phyloP scores from a whole-genome alignment of 2,329 filamentous ascomycete genomes.

The Phialophora expanda region DNA sequence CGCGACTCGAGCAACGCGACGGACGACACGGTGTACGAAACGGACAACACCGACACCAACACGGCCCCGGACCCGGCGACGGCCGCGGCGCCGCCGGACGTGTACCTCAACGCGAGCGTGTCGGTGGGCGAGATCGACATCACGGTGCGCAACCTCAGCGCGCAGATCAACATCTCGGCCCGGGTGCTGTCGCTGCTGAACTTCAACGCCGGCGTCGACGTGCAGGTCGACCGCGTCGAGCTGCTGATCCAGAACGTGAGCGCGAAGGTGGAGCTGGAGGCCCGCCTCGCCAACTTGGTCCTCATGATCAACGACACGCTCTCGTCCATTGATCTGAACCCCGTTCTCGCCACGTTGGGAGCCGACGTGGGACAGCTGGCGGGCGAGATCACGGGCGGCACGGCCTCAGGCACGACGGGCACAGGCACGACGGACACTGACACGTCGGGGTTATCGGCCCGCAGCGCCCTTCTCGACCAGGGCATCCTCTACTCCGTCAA shows the following conservation, averaged over 20 bases:
- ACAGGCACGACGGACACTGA: neutral
- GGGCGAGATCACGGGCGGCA: constrained; percentile 45
- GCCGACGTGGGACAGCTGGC: constrained; percentile 57
- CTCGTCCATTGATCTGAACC: constrained; percentile 65
- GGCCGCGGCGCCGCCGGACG: constrained; percentile 58
- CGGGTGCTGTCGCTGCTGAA: constrained; percentile 63
- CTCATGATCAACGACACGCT: constrained; percentile 65
- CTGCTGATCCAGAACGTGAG: constrained; percentile 64
- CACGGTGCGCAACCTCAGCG: constrained; percentile 64
- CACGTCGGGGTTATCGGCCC: constrained; percentile 14
- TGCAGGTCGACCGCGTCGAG: constrained; percentile 62
- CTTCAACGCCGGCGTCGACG: constrained; percentile 67
- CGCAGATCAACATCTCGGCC: constrained; percentile 65
- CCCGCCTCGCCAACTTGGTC: constrained; percentile 64
- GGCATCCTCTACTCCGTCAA: constrained; percentile 67
- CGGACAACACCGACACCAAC: constrained; percentile 55
- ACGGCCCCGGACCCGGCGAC: constrained; percentile 47
- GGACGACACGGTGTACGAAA: constrained; percentile 58
- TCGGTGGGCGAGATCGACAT: constrained; percentile 64
- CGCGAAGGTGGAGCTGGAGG: constrained; percentile 64
- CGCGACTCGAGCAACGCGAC: constrained; percentile 43
- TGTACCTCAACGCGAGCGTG: constrained; percentile 65
- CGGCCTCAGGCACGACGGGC: constrained; percentile 13
- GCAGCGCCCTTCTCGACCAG: constrained; percentile 53
- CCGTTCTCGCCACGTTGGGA: constrained; percentile 62